Percentiles rank a stretch among this genome's conserved stretches.
phyloP scores from a whole-genome alignment of 352 stramenopile genomes.

The Phytopythium vexans region DNA sequence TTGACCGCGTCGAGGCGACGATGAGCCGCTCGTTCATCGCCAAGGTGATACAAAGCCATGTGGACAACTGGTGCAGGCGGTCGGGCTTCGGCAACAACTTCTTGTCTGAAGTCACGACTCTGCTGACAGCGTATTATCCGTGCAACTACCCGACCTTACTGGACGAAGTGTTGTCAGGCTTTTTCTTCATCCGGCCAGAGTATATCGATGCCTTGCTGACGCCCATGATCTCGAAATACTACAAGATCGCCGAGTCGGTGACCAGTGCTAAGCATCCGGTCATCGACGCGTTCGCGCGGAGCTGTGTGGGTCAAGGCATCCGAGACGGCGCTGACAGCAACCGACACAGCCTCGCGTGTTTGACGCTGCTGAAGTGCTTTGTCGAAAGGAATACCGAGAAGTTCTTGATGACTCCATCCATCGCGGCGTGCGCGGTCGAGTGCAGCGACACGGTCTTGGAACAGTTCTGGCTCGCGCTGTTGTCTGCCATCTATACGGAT shows the following conservation, averaged over 20 bases:
- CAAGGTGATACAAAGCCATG: constrained; percentile 57
- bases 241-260: constrained; percentile 57
- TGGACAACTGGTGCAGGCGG: constrained; percentile 66
- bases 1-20: constrained; percentile 73
- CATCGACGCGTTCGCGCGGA: constrained; percentile 50
- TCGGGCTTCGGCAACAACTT: constrained; percentile 70
- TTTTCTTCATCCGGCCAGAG: constrained; percentile 78
- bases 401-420: constrained; percentile 72
- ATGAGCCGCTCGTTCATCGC: constrained; percentile 48
- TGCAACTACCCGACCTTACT: constrained; percentile 78
- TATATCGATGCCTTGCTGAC: constrained; percentile 60
- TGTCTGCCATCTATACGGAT: constrained; percentile 18
- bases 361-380: constrained; percentile 69
- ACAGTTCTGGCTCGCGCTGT: constrained; percentile 41
- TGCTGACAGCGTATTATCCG: constrained; percentile 81
- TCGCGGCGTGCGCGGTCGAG: constrained; percentile 52
- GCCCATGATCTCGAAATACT: constrained; percentile 71
- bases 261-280: constrained; percentile 64
- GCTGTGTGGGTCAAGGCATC: not conserved
- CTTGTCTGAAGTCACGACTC: constrained; percentile 57
- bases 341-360: constrained; percentile 64
- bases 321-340: constrained; percentile 12
- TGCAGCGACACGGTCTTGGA: constrained; percentile 55
- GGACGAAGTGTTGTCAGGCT: constrained; percentile 72
- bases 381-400: constrained; percentile 74